Evolutionary conservation across 2,329 filamentous ascomycete genomes (phyloP).

Genomic region (Venturia aucupariae): DNA sequence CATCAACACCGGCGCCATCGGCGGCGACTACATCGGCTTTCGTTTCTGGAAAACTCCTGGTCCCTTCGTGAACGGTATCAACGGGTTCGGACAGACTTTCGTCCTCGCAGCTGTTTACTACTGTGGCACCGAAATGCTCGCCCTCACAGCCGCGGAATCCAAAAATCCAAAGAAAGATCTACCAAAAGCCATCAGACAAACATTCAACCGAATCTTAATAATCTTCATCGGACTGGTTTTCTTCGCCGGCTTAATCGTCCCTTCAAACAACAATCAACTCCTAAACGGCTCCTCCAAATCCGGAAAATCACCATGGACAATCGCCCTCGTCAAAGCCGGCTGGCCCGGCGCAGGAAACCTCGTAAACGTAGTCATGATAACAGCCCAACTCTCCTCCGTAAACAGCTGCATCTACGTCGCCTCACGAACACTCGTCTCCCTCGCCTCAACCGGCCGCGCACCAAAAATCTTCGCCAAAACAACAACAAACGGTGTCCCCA

Average conservation of each 20-base stretch:
- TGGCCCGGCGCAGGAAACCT: conserved; percentile 14
- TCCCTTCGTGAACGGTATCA: conserved; percentile 27
- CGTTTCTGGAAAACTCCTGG: conserved; percentile 45
- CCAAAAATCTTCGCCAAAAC: conserved; percentile 28
- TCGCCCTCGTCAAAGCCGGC: conserved; percentile 10
- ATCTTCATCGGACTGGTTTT: conserved; percentile 15
- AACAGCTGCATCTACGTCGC: conserved; percentile 28
- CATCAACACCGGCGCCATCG: conserved; percentile 45
- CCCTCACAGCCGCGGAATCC: conserved; percentile 14
- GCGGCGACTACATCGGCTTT: conserved; percentile 14
- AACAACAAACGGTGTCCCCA: conserved; percentile 32
- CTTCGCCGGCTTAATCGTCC: conserved; percentile 15
- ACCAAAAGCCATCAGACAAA: conserved; percentile 12
- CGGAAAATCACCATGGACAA: conserved; percentile 14
- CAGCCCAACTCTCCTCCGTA: conserved; percentile 6
- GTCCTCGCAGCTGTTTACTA: conserved; percentile 34
- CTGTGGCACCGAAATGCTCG: conserved; percentile 21
- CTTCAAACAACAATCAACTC: conserved; percentile 13
- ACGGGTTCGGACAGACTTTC: conserved; percentile 34
- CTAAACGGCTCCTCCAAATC: neutral
- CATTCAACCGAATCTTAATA: conserved; percentile 15
- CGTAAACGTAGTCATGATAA: conserved; percentile 14
- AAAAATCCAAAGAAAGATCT: conserved; percentile 15
- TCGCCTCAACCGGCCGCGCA: conserved; percentile 35
- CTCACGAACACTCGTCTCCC: conserved; percentile 33